These are phyloP conservation scores for Lasiodiplodia sp. DNA, from an alignment of 2,329 filamentous ascomycete genomes.

Conservation along the genomic window DNA sequence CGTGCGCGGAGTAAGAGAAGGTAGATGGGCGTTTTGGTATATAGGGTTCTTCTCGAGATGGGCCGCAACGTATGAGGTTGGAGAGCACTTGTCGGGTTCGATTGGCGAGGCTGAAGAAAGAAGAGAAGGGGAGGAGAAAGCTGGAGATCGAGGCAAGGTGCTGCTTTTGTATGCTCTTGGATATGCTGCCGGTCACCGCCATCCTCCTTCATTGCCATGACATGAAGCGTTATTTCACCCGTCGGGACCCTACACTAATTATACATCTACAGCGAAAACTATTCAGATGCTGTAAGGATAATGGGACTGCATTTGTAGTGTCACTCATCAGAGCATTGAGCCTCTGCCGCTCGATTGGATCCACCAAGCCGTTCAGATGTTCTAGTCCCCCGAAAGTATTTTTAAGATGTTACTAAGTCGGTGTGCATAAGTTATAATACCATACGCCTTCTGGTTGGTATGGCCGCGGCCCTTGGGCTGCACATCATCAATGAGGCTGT, in stretches of 20 bases:
- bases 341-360: background rate
- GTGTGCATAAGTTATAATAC: background rate
- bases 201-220: too few species aligned
- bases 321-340: background rate
- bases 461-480: background rate
- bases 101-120: background rate
- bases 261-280: background rate
- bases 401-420: background rate
- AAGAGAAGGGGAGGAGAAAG: background rate
- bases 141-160: background rate
- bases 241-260: background rate
- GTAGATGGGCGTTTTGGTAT: background rate
- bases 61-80: background rate
- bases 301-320: background rate
- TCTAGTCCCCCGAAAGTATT: background rate
- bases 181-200: too few species aligned
- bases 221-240: too few species aligned
- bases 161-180: background rate
- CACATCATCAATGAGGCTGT: background rate
- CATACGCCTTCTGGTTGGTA: background rate
- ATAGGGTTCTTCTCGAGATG: background rate
- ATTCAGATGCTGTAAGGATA: background rate
- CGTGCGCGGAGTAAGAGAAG: background rate
- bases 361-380: background rate
- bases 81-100: too few species aligned